phyloP scores from a whole-genome alignment of 2,329 filamentous ascomycete genomes.

The Hypoxylon sp. region DNA sequence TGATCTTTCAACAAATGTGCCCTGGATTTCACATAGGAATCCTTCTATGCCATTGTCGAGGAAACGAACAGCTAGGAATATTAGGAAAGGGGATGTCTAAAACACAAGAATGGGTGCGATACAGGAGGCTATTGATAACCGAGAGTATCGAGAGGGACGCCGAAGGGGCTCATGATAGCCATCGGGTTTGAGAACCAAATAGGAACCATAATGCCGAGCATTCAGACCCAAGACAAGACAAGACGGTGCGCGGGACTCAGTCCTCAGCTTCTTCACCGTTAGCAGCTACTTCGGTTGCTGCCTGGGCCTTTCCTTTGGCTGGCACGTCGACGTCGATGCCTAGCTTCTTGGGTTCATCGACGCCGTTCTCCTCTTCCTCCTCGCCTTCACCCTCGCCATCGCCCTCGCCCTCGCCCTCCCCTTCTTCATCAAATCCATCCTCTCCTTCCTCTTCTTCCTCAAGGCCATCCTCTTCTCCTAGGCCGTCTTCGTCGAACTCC shows the following conservation, averaged over 20 bases:
- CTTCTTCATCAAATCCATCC: conserved; percentile 44
- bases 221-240: not conserved
- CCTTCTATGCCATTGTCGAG: conserved; percentile 34
- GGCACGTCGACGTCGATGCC: conserved; percentile 50
- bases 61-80: conserved; percentile 29
- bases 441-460: conserved; percentile 44
- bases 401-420: conserved; percentile 34
- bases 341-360: conserved; percentile 48
- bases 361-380: conserved; percentile 45
- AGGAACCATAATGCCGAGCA: conserved; percentile 1
- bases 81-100: conserved; percentile 20
- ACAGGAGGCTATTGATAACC: not conserved
- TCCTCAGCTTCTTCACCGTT: conserved; percentile 49
- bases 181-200: not conserved
- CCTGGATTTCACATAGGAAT: conserved; percentile 28
- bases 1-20: conserved; percentile 30
- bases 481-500: conserved; percentile 49
- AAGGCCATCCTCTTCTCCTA: conserved; percentile 48
- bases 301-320: conserved; percentile 39
- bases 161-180: conserved; percentile 3
- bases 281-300: conserved; percentile 36
- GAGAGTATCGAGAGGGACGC: not conserved
- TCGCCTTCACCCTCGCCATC: conserved; percentile 38
- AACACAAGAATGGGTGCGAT: conserved; percentile 5
- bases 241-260: conserved; percentile 26